A percentile compares a stretch with the other conserved stretches of the same genome.
Evolutionary conservation across 106 monocot species (phyloP).

Genomic region (Dendrobium chrysotoxum): DNA sequence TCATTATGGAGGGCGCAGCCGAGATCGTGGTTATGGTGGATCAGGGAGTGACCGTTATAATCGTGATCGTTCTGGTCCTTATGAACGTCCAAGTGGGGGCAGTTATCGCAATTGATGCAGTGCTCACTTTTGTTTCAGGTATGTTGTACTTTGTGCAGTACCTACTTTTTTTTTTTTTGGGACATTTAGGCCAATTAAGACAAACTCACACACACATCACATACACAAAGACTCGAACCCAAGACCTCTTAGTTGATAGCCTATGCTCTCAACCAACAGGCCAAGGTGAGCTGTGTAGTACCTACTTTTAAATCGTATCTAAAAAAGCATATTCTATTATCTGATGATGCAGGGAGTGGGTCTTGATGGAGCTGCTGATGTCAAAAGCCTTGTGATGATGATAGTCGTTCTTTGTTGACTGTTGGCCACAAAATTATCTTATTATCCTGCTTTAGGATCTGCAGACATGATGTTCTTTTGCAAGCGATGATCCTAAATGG

Average conservation of each 20-base stretch:
- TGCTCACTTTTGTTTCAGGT: slow-evolving; percentile 8
- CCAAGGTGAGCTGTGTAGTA: too few relatives aligned
- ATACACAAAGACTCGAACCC: too few relatives aligned
- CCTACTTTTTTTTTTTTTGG: too few relatives aligned
- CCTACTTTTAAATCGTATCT: too few relatives aligned
- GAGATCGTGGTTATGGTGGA: slow-evolving; percentile 56
- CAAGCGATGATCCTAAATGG: not conserved
- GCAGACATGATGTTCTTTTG: not conserved
- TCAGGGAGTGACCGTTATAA: slow-evolving; percentile 53
- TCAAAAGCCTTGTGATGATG: not conserved
- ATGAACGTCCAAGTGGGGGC: slow-evolving; percentile 64
- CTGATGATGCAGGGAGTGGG: not conserved
- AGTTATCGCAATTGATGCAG: slow-evolving; percentile 35
- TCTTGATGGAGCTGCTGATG: not conserved
- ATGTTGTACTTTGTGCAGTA: not conserved
- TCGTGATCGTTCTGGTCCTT: slow-evolving; percentile 92
- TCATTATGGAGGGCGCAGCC: slow-evolving; percentile 49
- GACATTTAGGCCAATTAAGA: too few relatives aligned
- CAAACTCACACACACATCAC: too few relatives aligned
- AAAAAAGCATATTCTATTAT: too few relatives aligned
- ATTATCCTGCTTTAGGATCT: not conserved
- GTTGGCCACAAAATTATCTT: not conserved
- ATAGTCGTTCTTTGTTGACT: not conserved
- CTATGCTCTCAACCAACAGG: too few relatives aligned
- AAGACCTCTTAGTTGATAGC: too few relatives aligned